Evolutionary conservation across 495 filamentous ascomycete genomes (phyloP).

Genomic region (Trichoderma gamsii): DNA sequence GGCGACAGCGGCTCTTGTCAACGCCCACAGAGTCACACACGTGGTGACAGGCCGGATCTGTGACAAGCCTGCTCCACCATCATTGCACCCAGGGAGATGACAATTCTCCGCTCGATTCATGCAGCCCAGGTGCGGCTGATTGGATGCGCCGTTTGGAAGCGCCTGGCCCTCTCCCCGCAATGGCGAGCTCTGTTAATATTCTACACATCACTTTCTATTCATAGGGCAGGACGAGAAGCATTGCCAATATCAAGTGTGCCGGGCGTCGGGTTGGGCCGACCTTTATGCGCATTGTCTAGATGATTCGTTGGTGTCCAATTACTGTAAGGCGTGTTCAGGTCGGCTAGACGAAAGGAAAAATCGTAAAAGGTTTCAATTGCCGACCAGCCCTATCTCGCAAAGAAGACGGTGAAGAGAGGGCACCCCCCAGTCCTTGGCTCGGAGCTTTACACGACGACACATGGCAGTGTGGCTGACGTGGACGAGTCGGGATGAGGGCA

Average conservation of each 20-base stretch:
- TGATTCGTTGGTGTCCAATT: too few relatives aligned
- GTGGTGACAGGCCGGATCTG: neutral
- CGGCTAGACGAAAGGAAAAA: neutral
- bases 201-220: too few relatives aligned
- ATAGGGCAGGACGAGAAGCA: too few relatives aligned
- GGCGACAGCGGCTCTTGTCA: too few relatives aligned
- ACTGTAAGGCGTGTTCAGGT: neutral
- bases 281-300: too few relatives aligned
- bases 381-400: neutral
- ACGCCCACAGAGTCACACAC: neutral
- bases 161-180: neutral
- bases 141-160: neutral
- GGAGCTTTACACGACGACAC: neutral
- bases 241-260: neutral
- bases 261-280: neutral
- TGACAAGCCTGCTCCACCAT: neutral
- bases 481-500: neutral
- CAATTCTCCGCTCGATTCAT: neutral
- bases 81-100: neutral
- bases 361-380: neutral
- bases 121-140: neutral
- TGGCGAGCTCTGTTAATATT: neutral
- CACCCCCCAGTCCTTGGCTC: neutral
- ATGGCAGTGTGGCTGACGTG: constrained; percentile 1
- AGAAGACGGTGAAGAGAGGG: neutral